Evolutionary conservation across 805 yeast species (phyloP).

Genomic region (Candida palmyrensis): DNA sequence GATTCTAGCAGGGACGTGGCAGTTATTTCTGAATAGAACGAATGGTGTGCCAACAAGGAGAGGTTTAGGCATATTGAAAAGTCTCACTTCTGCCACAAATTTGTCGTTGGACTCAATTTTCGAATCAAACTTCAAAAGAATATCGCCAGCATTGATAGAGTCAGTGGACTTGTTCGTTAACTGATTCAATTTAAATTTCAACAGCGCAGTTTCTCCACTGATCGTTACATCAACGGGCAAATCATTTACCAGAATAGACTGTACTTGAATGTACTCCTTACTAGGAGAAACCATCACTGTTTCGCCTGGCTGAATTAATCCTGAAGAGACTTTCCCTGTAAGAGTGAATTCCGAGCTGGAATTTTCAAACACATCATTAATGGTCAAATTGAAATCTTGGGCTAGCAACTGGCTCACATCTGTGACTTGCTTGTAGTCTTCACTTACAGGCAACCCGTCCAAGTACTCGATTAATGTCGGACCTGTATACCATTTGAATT

Average conservation of each 20-base stretch:
- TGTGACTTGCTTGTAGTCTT: constrained; percentile 7
- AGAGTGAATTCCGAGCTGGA: constrained; percentile 47
- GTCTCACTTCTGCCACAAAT: constrained; percentile 23
- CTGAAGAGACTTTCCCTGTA: constrained; percentile 64
- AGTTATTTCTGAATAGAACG: constrained; percentile 70
- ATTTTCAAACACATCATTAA: constrained; percentile 54
- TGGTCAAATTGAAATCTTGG: constrained; percentile 51
- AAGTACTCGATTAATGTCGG: constrained; percentile 38
- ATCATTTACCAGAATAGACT: constrained; percentile 27
- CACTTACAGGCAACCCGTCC: constrained; percentile 19
- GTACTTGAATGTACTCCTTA: constrained; percentile 38
- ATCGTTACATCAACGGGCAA: constrained; percentile 44
- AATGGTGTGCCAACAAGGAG: constrained; percentile 75
- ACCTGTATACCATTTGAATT: constrained; percentile 44
- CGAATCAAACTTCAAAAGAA: constrained; percentile 25
- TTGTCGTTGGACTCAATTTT: constrained; percentile 21
- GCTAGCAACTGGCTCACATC: constrained; percentile 14
- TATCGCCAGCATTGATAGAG: constrained; percentile 59
- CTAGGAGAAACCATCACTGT: constrained; percentile 54
- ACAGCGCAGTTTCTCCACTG: constrained; percentile 59
- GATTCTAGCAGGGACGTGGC: constrained; percentile 65
- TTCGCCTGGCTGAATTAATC: constrained; percentile 69
- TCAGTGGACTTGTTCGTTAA: constrained; percentile 48
- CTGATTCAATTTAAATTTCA: constrained; percentile 40
- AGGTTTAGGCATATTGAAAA: constrained; percentile 55